Conservation (phyloP, 345 rosid genomes). For the Kandelia obovata region DNA sequence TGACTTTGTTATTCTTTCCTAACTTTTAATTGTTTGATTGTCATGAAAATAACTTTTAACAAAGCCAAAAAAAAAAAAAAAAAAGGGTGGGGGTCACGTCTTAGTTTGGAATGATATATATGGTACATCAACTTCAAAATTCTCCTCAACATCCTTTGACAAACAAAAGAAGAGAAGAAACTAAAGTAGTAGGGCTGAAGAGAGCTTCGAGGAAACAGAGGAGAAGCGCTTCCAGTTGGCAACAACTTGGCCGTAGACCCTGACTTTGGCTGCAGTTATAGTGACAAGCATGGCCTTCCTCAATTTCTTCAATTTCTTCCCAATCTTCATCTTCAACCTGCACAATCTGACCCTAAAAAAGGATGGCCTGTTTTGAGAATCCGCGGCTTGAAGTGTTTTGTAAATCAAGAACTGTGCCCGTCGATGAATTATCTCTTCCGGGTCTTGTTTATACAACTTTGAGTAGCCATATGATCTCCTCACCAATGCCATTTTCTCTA, state of each 20-base stretch:
- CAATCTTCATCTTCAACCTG: conserved; percentile 56
- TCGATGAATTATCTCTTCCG: conserved; percentile 49
- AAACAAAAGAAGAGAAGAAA: background rate
- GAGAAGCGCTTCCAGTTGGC: conserved; percentile 37
- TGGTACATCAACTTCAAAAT: no score
- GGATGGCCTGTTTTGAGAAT: conserved; percentile 40
- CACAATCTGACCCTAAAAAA: conserved; percentile 46
- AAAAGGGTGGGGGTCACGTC: no score
- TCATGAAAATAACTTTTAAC: no score
- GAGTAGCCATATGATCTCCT: conserved; percentile 43
- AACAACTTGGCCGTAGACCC: conserved; percentile 26
- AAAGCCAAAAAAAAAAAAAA: no score
- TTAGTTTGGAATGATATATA: no score
- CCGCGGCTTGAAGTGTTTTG: conserved; percentile 54
- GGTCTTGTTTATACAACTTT: conserved; percentile 67
- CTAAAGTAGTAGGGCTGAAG: no score
- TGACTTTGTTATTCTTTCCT: no score
- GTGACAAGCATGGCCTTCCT: conserved; percentile 43
- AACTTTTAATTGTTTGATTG: no score
- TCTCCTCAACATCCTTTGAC: background rate
- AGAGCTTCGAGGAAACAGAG: conserved; percentile 12
- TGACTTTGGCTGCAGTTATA: conserved; percentile 28
- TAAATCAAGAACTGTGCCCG: conserved; percentile 86
- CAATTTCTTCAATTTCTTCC: conserved; percentile 52
- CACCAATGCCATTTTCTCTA: conserved; percentile 38